These are phyloP conservation scores for Solanum rostratum DNA, from an alignment of 257 asterid genomes.

Conservation along the genomic window DNA sequence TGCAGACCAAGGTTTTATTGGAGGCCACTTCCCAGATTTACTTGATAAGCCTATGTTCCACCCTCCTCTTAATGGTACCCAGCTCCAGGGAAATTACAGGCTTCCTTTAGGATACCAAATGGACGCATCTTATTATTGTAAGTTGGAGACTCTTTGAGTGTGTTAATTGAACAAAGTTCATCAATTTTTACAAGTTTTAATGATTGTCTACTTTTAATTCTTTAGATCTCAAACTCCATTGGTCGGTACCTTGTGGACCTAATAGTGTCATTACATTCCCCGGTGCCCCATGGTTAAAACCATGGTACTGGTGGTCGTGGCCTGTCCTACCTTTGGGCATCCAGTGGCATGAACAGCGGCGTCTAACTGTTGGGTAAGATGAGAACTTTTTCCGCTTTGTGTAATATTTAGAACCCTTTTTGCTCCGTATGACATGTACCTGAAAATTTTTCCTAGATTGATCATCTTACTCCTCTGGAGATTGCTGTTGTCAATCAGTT, in stretches of 20 bases:
- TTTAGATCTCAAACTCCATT: conserved; percentile 67
- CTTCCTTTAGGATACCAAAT: conserved; percentile 93
- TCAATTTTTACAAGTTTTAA: neutral
- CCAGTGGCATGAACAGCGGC: conserved; percentile 75
- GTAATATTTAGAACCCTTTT: neutral
- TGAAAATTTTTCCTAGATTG: neutral
- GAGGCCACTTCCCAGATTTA: conserved; percentile 67
- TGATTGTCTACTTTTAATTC: neutral
- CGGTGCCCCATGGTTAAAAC: conserved; percentile 78
- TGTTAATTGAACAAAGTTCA: neutral
- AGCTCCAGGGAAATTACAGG: conserved; percentile 65
- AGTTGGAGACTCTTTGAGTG: neutral
- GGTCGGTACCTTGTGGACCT: conserved; percentile 92
- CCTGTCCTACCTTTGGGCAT: conserved; percentile 86
- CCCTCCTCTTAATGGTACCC: conserved; percentile 55
- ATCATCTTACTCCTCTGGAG: neutral
- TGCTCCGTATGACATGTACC: neutral
- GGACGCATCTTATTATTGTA: conserved; percentile 96
- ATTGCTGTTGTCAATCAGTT: neutral
- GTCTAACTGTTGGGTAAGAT: conserved; percentile 67
- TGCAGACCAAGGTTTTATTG: conserved; percentile 87
- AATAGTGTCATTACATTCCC: conserved; percentile 92
- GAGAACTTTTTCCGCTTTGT: neutral
- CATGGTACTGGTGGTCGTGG: conserved; percentile 99
- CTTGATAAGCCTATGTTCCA: conserved; percentile 62